Percentiles rank a stretch among this genome's conserved stretches.
Evolutionary conservation across 2,329 filamentous ascomycete genomes (phyloP).

Genomic region (Aspergillus neotritici): DNA sequence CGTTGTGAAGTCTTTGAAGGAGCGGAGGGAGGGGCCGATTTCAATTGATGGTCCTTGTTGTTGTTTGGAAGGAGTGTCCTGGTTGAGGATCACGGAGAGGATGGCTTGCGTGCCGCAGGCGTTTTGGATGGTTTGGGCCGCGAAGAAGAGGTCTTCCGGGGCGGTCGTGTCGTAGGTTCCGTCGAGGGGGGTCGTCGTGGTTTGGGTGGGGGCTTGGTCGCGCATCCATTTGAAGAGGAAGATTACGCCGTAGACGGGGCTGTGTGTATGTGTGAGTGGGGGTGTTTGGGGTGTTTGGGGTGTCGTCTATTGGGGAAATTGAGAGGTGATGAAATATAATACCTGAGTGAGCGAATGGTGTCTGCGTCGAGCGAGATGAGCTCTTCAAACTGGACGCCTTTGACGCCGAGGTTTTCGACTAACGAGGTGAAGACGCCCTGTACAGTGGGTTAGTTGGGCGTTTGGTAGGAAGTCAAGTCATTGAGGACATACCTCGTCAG

Average conservation of each 20-base stretch:
- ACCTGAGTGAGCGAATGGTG: constrained; percentile 41
- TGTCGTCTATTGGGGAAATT: neutral
- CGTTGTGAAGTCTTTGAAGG: constrained; percentile 85
- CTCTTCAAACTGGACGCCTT: constrained; percentile 95
- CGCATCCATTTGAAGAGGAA: constrained; percentile 87
- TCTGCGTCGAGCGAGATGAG: constrained; percentile 81
- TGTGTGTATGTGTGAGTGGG: constrained; percentile 23
- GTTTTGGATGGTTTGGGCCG: constrained; percentile 95
- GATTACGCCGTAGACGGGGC: constrained; percentile 88
- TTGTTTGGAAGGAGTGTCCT: constrained; percentile 42
- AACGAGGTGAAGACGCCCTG: constrained; percentile 96
- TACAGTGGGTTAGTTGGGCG: constrained; percentile 6
- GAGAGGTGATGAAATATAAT: constrained; percentile 3
- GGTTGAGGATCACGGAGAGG: constrained; percentile 85
- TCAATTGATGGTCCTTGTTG: constrained; percentile 46
- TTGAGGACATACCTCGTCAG: constrained; percentile 68
- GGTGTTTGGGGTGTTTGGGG: neutral
- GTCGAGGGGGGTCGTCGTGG: constrained; percentile 65
- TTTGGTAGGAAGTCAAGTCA: no score
- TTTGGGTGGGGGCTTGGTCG: constrained; percentile 49
- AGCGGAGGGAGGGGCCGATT: constrained; percentile 63
- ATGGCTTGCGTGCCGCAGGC: constrained; percentile 96
- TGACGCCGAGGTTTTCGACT: constrained; percentile 84
- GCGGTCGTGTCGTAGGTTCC: constrained; percentile 74
- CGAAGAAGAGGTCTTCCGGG: constrained; percentile 80